phyloP scores from a whole-genome alignment of 805 yeast species.

The Spathaspora arborariae region DNA sequence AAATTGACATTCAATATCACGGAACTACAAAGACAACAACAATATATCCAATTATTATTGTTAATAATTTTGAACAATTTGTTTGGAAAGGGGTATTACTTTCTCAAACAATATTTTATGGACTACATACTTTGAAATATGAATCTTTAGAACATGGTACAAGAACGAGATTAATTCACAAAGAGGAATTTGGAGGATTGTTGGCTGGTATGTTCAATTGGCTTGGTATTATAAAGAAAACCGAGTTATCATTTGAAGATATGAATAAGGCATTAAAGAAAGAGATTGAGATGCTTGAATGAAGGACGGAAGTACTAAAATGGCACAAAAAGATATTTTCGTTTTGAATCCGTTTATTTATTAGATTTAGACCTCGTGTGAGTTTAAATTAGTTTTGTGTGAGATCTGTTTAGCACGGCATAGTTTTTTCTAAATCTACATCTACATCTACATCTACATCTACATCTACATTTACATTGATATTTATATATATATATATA shows the following conservation, averaged over 20 bases:
- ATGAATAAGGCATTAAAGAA: conserved; percentile 13
- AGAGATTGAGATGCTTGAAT: conserved; percentile 7
- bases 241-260: conserved; percentile 7
- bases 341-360: background rate
- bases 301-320: background rate
- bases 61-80: conserved; percentile 3
- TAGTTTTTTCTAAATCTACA: background rate
- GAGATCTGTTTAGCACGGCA: background rate
- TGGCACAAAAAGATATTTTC: background rate
- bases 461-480: too few relatives aligned
- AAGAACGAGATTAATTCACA: conserved; percentile 8
- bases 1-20: conserved; percentile 9
- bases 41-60: conserved; percentile 8
- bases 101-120: conserved; percentile 8
- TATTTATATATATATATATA: too few relatives aligned
- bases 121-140: conserved; percentile 11
- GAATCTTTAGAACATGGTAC: conserved; percentile 4
- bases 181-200: conserved; percentile 11
- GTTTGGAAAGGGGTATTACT: conserved; percentile 11
- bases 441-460: background rate
- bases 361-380: background rate
- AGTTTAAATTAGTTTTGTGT: background rate
- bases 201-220: conserved; percentile 5
- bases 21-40: conserved; percentile 2
- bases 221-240: conserved; percentile 7